Conservation (phyloP, 208 protist genomes). For the Trypanosoma avium region DNA sequence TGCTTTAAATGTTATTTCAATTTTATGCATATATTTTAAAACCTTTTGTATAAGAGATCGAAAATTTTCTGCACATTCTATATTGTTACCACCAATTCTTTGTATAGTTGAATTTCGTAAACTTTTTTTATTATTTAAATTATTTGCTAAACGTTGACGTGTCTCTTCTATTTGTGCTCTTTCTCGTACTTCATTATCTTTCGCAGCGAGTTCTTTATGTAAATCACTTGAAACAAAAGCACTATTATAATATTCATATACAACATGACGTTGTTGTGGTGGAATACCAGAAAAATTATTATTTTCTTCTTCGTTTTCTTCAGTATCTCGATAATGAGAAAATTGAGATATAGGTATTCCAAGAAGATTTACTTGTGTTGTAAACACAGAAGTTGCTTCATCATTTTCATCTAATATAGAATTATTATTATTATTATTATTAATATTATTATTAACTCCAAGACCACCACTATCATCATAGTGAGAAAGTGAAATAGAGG, state of each 20-base stretch:
- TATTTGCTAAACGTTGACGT: not conserved
- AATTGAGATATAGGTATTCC: no score
- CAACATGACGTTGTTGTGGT: conserved; percentile 55
- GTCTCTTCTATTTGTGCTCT: conserved; percentile 21
- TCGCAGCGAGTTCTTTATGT: conserved; percentile 30
- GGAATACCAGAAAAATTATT: conserved; percentile 21
- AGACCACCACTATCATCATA: no score
- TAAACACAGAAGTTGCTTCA: not conserved
- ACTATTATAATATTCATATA: conserved; percentile 55
- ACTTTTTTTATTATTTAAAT: not conserved
- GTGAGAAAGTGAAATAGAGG: not conserved
- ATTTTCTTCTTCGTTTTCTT: not conserved
- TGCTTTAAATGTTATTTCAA: conserved; percentile 4
- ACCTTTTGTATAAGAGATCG: conserved; percentile 15
- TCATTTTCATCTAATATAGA: not conserved
- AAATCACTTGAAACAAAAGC: conserved; percentile 36
- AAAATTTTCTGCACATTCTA: not conserved
- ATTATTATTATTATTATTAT: no score
- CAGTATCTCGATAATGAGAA: no score
- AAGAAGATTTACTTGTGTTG: not conserved
- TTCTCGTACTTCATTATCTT: conserved; percentile 25
- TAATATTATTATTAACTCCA: no score
- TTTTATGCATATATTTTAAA: conserved; percentile 17
- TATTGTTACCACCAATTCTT: not conserved
- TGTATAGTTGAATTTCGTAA: not conserved